Evolutionary conservation across 768 basidiomycete genomes (phyloP).

Genomic region (Trametes cingulata): DNA sequence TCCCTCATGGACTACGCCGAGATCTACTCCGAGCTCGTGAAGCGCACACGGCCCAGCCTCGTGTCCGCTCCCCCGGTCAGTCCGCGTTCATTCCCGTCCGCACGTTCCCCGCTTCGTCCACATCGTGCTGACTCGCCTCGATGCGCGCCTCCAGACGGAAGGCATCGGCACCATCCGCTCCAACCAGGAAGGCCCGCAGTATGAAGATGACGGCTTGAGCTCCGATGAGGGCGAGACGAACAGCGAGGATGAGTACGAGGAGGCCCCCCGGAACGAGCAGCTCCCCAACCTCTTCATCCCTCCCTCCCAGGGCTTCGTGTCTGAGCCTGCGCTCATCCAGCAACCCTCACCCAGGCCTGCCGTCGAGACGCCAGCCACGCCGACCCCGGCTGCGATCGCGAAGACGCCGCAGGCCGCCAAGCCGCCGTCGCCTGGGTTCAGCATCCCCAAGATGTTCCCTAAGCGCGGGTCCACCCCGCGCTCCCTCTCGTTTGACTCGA

Average conservation of each 20-base stretch:
- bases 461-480: constrained; percentile 35
- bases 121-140: neutral
- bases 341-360: constrained; percentile 21
- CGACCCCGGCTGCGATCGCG: constrained; percentile 25
- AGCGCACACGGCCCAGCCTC: constrained; percentile 62
- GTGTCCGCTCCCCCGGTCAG: constrained; percentile 79
- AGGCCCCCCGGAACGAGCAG: constrained; percentile 34
- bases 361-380: constrained; percentile 24
- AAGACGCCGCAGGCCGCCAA: constrained; percentile 30
- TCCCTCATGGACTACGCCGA: constrained; percentile 55
- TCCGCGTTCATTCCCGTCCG: constrained; percentile 17
- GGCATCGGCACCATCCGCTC: constrained; percentile 84
- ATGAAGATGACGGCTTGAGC: constrained; percentile 77
- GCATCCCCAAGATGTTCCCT: constrained; percentile 36
- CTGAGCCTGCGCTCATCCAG: constrained; percentile 11
- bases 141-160: constrained; percentile 56
- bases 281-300: constrained; percentile 18
- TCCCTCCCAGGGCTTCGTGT: constrained; percentile 3
- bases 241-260: constrained; percentile 36
- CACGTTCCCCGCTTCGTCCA: neutral
- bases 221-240: constrained; percentile 48
- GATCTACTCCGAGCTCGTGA: constrained; percentile 63
- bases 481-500: constrained; percentile 33
- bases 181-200: constrained; percentile 51
- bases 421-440: constrained; percentile 30